These are phyloP conservation scores for Phaffia rhodozyma DNA, from an alignment of 1,284 basidiomycete species.

Conservation along the genomic window DNA sequence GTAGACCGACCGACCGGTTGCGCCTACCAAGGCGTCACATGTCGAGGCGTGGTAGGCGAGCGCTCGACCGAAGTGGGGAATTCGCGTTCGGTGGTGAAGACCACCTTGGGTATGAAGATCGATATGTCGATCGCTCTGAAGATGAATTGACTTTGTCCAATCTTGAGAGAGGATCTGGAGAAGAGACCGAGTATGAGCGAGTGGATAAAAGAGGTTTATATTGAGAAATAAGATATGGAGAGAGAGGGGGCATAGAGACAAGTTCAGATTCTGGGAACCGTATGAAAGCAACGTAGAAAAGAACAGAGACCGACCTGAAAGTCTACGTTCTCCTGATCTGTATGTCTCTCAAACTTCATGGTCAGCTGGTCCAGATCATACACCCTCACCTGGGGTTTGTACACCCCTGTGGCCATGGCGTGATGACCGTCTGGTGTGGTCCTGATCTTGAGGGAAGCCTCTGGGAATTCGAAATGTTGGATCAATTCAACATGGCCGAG, in stretches of 20 bases:
- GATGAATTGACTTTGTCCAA: constrained; percentile 97
- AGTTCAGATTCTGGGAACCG: neutral
- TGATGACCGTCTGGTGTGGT: constrained; percentile 85
- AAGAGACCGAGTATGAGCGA: neutral
- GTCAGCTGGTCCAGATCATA: constrained; percentile 91
- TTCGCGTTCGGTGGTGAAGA: constrained; percentile 80
- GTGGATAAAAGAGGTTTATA: constrained; percentile 1
- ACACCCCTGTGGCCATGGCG: constrained; percentile 88
- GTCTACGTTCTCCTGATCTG: constrained; percentile 94
- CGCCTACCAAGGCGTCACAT: constrained; percentile 64
- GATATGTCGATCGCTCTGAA: constrained; percentile 90
- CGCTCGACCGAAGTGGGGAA: constrained; percentile 86
- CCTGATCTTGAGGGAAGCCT: constrained; percentile 83
- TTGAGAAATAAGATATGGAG: neutral
- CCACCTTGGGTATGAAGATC: constrained; percentile 92
- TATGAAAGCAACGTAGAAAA: constrained; percentile 4
- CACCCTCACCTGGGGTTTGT: constrained; percentile 94
- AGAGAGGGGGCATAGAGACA: neutral
- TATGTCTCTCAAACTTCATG: constrained; percentile 90
- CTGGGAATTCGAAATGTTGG: constrained; percentile 93
- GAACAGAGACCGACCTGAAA: constrained; percentile 72
- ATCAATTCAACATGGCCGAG: constrained; percentile 60
- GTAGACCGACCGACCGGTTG: constrained; percentile 73
- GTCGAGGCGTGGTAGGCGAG: constrained; percentile 81
- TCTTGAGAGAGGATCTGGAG: constrained; percentile 84